Percentiles rank a stretch among this genome's conserved stretches.
Evolutionary conservation across 148 eudicot species (phyloP).

Genomic region (Amaranthus palmeri): DNA sequence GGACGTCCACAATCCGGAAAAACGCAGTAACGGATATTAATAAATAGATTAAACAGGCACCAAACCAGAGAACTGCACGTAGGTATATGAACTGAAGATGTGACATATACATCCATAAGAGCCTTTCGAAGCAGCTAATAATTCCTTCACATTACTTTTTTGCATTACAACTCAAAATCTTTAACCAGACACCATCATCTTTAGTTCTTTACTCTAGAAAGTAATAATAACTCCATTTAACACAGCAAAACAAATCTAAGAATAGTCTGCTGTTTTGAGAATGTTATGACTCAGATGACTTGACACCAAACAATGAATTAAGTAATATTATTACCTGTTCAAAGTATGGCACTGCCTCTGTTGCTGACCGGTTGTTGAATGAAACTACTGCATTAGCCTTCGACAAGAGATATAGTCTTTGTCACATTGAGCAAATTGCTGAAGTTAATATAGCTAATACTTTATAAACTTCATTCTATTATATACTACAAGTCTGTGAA

Average conservation of each 20-base stretch:
- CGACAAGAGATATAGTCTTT: constrained; percentile 34
- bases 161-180: no score
- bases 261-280: not conserved
- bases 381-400: constrained; percentile 96
- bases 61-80: not conserved
- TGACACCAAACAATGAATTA: not conserved
- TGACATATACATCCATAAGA: not conserved
- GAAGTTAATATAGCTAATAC: constrained; percentile 16
- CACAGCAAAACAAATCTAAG: not conserved
- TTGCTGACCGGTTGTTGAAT: constrained; percentile 94
- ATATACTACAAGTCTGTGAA: constrained; percentile 5
- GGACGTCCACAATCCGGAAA: no score
- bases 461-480: not conserved
- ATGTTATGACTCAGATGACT: not conserved
- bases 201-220: no score
- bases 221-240: not conserved
- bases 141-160: not conserved
- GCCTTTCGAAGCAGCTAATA: not conserved
- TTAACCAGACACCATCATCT: no score
- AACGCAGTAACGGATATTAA: no score
- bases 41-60: no score
- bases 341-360: constrained; percentile 97
- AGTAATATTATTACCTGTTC: constrained; percentile 67
- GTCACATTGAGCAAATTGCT: constrained; percentile 26
- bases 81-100: not conserved